Evolutionary conservation across 768 basidiomycete genomes (phyloP), one percentile per base, ranked within the genome.

Genomic region (Baorangia bicolor): DNA sequence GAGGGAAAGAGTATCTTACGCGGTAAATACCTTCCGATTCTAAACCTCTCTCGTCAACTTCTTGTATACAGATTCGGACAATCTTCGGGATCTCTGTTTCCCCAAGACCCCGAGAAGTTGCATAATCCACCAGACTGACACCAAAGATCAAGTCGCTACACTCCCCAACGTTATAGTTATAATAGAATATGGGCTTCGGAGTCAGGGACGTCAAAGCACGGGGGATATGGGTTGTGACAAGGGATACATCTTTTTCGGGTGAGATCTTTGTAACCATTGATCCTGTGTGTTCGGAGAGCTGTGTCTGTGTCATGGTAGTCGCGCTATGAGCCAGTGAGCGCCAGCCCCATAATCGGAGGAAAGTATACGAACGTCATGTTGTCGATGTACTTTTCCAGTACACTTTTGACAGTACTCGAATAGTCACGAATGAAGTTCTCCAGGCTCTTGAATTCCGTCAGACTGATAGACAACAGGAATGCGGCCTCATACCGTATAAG

Each of bases 91-190:
- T 77, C 10, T 87, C 83, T 12, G 83, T 84, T 57, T 94, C 92
- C 18, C 73, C 76, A 18, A 92, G 74, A 40, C 82, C 83, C 58
- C 92, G 83, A 10, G 90, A 81, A 37, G 88, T 92, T 16, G 94
- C 91, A 65, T 97, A 96, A 66, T 95, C 94, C 38, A 88, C 86
- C 54, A 97, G 74, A 61, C 83, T 87, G 60, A 95, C 85, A 23
- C 94, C 94, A 66, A 96, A 97, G 33, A 95, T 90, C 25, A 97
- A 73, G 70, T 95, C 93, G 49, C 81, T 83, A 66, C 94, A 97
- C 67, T 86, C 85, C 25, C 94, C 94, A 25, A 96, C 88, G 57
- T 80, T 77, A 53, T 82, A 87, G 66, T 90, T 86, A 63, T 88
- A 79, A 71, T 94, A 93, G 63, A 90, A 74, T 35, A 86, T 78